Evolutionary conservation across 2,329 filamentous ascomycete genomes (phyloP).

Genomic region (Aspergillus niger): DNA sequence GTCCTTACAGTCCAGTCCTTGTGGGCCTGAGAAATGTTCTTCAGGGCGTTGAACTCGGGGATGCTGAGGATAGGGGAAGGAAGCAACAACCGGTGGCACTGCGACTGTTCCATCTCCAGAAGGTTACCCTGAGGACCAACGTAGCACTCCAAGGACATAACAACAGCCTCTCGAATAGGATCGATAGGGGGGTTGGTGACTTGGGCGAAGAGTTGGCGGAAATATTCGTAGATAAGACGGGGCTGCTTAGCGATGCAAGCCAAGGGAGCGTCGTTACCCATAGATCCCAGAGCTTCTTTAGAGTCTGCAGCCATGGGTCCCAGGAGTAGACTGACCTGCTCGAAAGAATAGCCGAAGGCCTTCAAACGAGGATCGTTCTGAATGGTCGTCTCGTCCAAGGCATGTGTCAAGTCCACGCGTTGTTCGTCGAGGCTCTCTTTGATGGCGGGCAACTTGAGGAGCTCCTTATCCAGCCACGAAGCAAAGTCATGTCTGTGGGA

Average conservation of each 20-base stretch:
- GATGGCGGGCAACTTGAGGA: slow-evolving; percentile 78
- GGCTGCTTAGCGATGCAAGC: slow-evolving; percentile 89
- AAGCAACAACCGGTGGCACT: slow-evolving; percentile 82
- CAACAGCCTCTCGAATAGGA: slow-evolving; percentile 93
- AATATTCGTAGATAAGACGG: slow-evolving; percentile 90
- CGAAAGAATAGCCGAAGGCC: slow-evolving; percentile 91
- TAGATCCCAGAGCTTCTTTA: slow-evolving; percentile 94
- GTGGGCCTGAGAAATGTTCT: slow-evolving; percentile 72
- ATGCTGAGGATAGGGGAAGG: slow-evolving; percentile 88
- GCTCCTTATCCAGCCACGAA: slow-evolving; percentile 81
- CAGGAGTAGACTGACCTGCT: slow-evolving; percentile 88
- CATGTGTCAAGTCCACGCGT: slow-evolving; percentile 63
- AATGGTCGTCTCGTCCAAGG: slow-evolving; percentile 68
- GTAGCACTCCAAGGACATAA: slow-evolving; percentile 97
- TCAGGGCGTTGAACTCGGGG: slow-evolving; percentile 85
- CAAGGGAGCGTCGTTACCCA: slow-evolving; percentile 94
- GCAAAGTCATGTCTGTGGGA: slow-evolving; percentile 85
- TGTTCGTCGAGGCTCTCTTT: slow-evolving; percentile 61
- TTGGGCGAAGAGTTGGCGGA: slow-evolving; percentile 95
- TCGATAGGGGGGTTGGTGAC: slow-evolving; percentile 98
- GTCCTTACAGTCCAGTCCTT: slow-evolving; percentile 82
- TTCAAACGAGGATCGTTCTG: slow-evolving; percentile 83
- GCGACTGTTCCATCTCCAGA: slow-evolving; percentile 86
- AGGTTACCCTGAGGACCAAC: slow-evolving; percentile 95
- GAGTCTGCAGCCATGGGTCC: slow-evolving; percentile 97